Evolutionary conservation across 371 early-diverging fungal species (phyloP).

Genomic region (Apophysomyces elegans): DNA sequence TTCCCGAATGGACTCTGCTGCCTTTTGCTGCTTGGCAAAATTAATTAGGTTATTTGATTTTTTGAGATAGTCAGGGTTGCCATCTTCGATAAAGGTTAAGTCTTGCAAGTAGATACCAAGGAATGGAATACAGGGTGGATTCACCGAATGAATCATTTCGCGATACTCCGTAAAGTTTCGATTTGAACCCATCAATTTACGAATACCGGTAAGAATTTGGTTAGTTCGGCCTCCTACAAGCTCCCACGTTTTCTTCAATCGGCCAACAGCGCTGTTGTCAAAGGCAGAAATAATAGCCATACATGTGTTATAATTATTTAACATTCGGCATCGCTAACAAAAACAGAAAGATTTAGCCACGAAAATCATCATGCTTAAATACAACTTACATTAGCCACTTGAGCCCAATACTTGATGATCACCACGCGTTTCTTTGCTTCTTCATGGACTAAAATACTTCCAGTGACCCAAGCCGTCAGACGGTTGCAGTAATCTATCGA

Average conservation of each 20-base stretch:
- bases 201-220: conserved; percentile 50
- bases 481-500: conserved; percentile 72
- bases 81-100: conserved; percentile 92
- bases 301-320: conserved; percentile 92
- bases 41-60: conserved; percentile 75
- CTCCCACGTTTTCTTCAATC: conserved; percentile 87
- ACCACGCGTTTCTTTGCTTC: conserved; percentile 77
- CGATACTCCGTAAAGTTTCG: conserved; percentile 90
- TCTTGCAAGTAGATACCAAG: conserved; percentile 89
- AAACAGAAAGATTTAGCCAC: neutral
- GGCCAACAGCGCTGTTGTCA: conserved; percentile 84
- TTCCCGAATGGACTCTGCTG: conserved; percentile 86
- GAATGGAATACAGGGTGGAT: conserved; percentile 93
- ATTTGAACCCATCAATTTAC: conserved; percentile 74
- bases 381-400: conserved; percentile 73
- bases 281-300: conserved; percentile 89
- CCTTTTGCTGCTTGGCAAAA: conserved; percentile 85
- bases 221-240: conserved; percentile 48
- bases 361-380: neutral
- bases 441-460: conserved; percentile 71
- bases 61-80: conserved; percentile 79
- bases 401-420: conserved; percentile 81
- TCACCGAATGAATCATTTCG: conserved; percentile 78
- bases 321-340: conserved; percentile 57
- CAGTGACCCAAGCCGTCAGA: conserved; percentile 79